Conservation (phyloP, 192 early-diverging fungal species). For the Oehlia diaphana region DNA sequence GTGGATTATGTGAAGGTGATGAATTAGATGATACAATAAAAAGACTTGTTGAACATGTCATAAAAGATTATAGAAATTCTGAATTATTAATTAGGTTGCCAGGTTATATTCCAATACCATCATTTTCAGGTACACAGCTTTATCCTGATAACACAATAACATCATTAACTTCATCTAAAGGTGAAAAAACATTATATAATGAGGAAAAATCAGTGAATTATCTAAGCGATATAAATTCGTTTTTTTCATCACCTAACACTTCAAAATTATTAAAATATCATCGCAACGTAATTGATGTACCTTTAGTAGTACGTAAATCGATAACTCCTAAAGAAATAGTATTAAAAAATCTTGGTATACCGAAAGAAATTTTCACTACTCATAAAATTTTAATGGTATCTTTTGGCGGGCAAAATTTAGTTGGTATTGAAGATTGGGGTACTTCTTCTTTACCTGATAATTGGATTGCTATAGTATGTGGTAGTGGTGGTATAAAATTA, state of each 20-base stretch:
- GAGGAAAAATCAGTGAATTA: neutral
- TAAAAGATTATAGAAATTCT: slow-evolving; percentile 53
- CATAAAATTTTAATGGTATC: slow-evolving; percentile 53
- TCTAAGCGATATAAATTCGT: slow-evolving; percentile 20
- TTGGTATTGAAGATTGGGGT: slow-evolving; percentile 44
- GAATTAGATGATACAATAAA: slow-evolving; percentile 46
- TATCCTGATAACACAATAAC: slow-evolving; percentile 6
- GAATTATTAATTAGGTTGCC: slow-evolving; percentile 53
- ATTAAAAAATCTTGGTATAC: slow-evolving; percentile 45
- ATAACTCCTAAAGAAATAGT: slow-evolving; percentile 46
- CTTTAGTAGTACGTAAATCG: slow-evolving; percentile 55
- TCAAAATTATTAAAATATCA: slow-evolving; percentile 22
- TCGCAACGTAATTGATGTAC: slow-evolving; percentile 53
- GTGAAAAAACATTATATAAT: slow-evolving; percentile 4
- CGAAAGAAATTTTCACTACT: slow-evolving; percentile 41
- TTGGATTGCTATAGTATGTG: slow-evolving; percentile 64
- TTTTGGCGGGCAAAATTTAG: slow-evolving; percentile 56
- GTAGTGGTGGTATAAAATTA: slow-evolving; percentile 32
- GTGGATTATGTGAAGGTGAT: slow-evolving; percentile 54
- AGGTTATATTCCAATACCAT: slow-evolving; percentile 58
- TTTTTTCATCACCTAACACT: neutral
- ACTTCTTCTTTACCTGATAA: slow-evolving; percentile 51
- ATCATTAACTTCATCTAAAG: neutral
- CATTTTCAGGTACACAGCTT: slow-evolving; percentile 47
- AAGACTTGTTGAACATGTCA: slow-evolving; percentile 39